Base-by-base conservation (phyloP, 768 basidiomycete species). In the Cystobasidium tubakii region DNA sequence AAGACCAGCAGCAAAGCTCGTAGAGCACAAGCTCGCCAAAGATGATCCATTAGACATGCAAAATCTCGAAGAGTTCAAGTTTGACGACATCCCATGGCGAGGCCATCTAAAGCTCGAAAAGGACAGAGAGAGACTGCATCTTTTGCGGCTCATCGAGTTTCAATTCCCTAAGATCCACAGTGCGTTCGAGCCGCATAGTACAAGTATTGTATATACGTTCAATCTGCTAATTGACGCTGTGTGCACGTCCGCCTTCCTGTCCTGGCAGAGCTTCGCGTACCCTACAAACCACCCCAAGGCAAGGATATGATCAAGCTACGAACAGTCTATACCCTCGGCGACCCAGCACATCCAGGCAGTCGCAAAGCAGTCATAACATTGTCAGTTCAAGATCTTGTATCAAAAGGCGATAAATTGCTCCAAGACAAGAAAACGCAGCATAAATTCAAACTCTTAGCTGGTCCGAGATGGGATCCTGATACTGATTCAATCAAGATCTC, bases 401-500 rank as follows among this genome's bases (percentile, higher is more conserved):
- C 31, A 23, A 44, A 34, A 44, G 43, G 36, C 1, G n/a, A 36
- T 12, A 60, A 44, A 23, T 23, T 36, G 2, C 34, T 71, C 4
- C 7, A 31, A n/a, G 9, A 9, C 65, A 83, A 86, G n/a, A 81
- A 82, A 25, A 89, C 91, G 6, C 81, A 88, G 12, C 91, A 95
- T 82, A 91, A 90, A 81, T 83, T 94, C 79, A 90, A 92, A 79
- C 84, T 98, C 1, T 84, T 99, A 43, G 91, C 95, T 21, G 95
- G 94, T 15, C 83, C 89, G 29, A 84, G 95, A 72, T 98, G 92
- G 92, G 86, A 88, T 7, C 57, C 71, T 34, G 73, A 75, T 39
- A 76, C 76, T 62, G 79, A 79, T 9, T 78, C 85, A 65, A 84
- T 99, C 81, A 93, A 93, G 83, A 90, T 98, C 75, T 85, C 89